phyloP scores from a whole-genome alignment of 352 stramenopile genomes.

The Pythium phragmitis region DNA sequence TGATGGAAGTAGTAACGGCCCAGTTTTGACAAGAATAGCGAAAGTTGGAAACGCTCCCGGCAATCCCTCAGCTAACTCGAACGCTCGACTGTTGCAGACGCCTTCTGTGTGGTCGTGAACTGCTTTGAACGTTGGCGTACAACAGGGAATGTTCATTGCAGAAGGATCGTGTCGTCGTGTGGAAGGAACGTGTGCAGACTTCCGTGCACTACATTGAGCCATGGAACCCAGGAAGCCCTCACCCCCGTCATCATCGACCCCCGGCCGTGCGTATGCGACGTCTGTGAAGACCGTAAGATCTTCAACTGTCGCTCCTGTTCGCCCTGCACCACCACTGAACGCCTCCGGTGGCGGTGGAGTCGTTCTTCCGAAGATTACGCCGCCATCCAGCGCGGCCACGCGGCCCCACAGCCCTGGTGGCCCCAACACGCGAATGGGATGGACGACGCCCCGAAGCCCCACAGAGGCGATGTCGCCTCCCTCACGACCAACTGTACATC shows the following conservation, averaged over 20 bases:
- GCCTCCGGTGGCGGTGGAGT: constrained; percentile 4
- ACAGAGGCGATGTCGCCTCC: constrained; percentile 1
- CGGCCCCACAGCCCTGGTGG: constrained; percentile 12
- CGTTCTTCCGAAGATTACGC: constrained; percentile 25
- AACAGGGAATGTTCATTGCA: background rate
- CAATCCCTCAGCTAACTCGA: too few species aligned
- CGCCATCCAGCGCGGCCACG: constrained; percentile 3
- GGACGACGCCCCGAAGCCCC: constrained; percentile 42
- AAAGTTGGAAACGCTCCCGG: too few species aligned
- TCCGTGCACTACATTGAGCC: too few species aligned
- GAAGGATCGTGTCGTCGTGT: constrained; percentile 2
- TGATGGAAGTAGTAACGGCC: too few species aligned
- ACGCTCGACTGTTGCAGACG: background rate
- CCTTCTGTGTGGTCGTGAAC: background rate
- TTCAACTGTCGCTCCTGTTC: constrained; percentile 4
- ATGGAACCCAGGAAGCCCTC: constrained; percentile 21
- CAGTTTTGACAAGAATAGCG: constrained; percentile 16
- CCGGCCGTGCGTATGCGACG: constrained; percentile 11
- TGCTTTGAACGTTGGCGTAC: too few species aligned
- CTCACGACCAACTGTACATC: constrained; percentile 2
- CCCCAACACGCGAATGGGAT: constrained; percentile 27
- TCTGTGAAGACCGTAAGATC: constrained; percentile 12
- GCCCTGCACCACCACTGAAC: background rate
- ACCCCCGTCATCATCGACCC: constrained; percentile 1
- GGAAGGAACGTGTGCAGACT: background rate